Base-by-base conservation (phyloP, 2,329 filamentous ascomycete genomes). In the Pleomassaria siparia region DNA sequence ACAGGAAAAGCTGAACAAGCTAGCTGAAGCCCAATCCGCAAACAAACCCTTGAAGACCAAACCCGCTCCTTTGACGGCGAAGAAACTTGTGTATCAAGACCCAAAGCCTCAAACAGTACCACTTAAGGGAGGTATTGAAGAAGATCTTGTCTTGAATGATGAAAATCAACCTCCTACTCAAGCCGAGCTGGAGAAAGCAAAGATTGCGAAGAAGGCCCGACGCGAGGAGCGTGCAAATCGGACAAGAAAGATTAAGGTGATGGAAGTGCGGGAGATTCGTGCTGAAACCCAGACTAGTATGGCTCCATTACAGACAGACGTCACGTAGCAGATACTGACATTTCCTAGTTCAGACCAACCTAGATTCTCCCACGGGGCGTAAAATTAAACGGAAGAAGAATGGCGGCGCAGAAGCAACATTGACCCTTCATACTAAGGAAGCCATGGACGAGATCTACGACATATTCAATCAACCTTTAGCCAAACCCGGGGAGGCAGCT, bases 401-500 rank as follows among this genome's bases (percentile, higher is more conserved):
- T 43, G 79, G 79, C 10, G 55, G 53, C 2, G 74, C 78, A 28
- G 92, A 97, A 70, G 89, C 91, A n/a, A 99, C 94, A 1, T 96
- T 99, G 91, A 99, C 94, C 0, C 83, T 99, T 56, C 91, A 97
- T 66, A 99, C 94, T 11, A 89, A 84, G 60, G 92, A 94, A 55
- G 94, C 94, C 4, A 96, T 92, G 53, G 91, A 97, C 59, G 94
- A 99, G 59, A 96, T 99, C 43, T 97, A 97, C 63, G 91, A 91
- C 48, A 89, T 99, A 40, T 99, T 97, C 73, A 97, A 94, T 63
- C 88, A 94, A 48, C 92, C 94, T 1, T 70, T 92, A 28, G 79
- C 80, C 52, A 74, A 75, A 2, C 69, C 75, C 46, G 35, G 18
- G 13, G 71, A 72, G 15, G 68, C 74, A 2, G 67, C 72, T 30